Evolutionary conservation across 352 stramenopile genomes (phyloP).

Genomic region (Phytophthora brassicae): DNA sequence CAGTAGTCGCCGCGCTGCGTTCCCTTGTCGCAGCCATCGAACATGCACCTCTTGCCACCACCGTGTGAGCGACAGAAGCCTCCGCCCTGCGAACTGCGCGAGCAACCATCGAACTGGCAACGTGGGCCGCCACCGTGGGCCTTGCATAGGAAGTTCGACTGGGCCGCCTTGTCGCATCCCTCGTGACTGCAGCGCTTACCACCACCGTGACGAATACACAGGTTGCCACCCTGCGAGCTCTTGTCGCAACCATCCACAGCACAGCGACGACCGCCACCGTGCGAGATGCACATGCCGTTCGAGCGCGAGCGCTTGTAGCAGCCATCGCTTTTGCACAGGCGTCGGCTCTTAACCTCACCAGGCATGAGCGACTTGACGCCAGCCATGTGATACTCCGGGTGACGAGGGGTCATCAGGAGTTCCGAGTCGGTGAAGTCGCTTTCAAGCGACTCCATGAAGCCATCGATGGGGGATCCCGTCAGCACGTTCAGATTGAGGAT

Average conservation of each 20-base stretch:
- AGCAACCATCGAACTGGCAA: conserved; percentile 70
- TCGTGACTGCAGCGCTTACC: conserved; percentile 80
- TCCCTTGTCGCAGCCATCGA: conserved; percentile 84
- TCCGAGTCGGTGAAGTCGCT: conserved; percentile 72
- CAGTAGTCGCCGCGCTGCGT: conserved; percentile 88
- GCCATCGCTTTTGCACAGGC: conserved; percentile 67
- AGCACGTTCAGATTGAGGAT: conserved; percentile 83
- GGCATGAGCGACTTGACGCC: conserved; percentile 13
- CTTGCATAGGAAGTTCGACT: conserved; percentile 88
- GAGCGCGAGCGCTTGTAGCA: conserved; percentile 89
- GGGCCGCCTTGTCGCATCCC: conserved; percentile 77
- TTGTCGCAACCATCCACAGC: conserved; percentile 78
- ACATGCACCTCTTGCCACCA: conserved; percentile 85
- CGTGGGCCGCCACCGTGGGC: conserved; percentile 82
- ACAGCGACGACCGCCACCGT: conserved; percentile 80
- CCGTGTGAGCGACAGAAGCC: conserved; percentile 86
- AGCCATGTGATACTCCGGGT: conserved; percentile 20
- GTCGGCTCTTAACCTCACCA: conserved; percentile 39
- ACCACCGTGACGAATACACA: conserved; percentile 87
- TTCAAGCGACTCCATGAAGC: conserved; percentile 74
- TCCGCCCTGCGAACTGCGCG: conserved; percentile 73
- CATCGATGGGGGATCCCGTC: conserved; percentile 60
- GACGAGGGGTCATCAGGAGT: conserved; percentile 55
- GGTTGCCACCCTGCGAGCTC: conserved; percentile 76
- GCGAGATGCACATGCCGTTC: conserved; percentile 85